Base-by-base conservation (phyloP, 2,329 filamentous ascomycete genomes). In the Diaporthe vaccinii region DNA sequence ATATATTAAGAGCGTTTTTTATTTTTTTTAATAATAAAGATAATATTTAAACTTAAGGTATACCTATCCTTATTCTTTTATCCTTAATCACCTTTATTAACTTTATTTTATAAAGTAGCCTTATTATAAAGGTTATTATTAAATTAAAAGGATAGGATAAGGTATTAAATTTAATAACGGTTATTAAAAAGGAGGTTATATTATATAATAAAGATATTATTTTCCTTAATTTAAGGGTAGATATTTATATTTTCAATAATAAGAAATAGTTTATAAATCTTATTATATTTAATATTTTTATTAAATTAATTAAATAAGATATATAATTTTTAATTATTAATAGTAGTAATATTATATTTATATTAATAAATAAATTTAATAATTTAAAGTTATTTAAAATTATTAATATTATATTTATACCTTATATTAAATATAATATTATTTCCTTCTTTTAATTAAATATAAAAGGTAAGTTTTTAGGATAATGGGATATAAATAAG, bases 241-340 rank as follows among this genome's bases (percentile, higher is more conserved):
- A 58, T 36, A 58, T 58, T 8, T 58, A 58, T 58, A 58, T 58
- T 36, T 58, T 58, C 36, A 58, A 58, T 58, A 58, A 58, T 36
- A 34, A 58, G 2, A 58, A 58, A 20, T 58, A n/a, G 31, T 58
- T 58, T 58, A 58, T 3, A 36, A 58, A 58, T 12, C 6, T 58
- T 22, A 58, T 7, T 36, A 20, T 20, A 34, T 5, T 58, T 34
- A 34, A 58, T 34, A 36, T 58, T 3, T 58, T 10, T 58, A 58
- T 58, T 58, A 58, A 25, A 4, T 58, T 58, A 34, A 58, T 58
- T 58, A 58, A 14, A 34, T 58, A 58, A n/a, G 3, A 58, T 58
- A 36, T 36, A 12, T 12, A 58, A 36, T 9, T 58, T 10, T 58
- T 36, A 36, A 22, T 58, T 58, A 58, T 17, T 36, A 36, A 7